Percentiles rank a stretch among this genome's conserved stretches.
phyloP scores from a whole-genome alignment of 2,329 filamentous ascomycete genomes.

The Aspergillus sp. region DNA sequence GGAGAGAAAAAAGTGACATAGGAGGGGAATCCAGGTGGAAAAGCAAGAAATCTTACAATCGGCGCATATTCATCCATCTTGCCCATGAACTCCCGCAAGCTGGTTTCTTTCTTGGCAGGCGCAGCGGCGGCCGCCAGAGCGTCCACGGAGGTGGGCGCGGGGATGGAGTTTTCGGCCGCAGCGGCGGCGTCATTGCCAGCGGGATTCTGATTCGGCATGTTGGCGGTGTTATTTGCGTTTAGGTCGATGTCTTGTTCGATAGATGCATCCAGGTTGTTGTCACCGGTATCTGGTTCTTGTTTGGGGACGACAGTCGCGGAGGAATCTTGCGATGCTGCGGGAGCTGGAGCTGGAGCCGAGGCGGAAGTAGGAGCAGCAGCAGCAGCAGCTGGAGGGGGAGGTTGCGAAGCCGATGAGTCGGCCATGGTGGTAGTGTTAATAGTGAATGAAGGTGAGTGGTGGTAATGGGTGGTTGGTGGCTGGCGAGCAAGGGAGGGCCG shows the following conservation, averaged over 20 bases:
- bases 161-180: slow-evolving; percentile 23
- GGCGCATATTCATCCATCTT: slow-evolving; percentile 99
- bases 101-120: slow-evolving; percentile 85
- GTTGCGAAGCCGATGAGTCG: slow-evolving; percentile 33
- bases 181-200: slow-evolving; percentile 18
- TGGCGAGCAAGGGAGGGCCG: slow-evolving; percentile 16
- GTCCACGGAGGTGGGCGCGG: slow-evolving; percentile 34
- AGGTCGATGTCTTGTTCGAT: slow-evolving; percentile 43
- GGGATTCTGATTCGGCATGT: slow-evolving; percentile 20
- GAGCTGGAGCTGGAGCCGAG: slow-evolving; percentile 25
- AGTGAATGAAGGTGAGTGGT: neutral
- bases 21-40: neutral
- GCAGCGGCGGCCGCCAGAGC: slow-evolving; percentile 53
- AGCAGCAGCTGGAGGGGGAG: slow-evolving; percentile 15
- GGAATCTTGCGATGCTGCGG: slow-evolving; percentile 25
- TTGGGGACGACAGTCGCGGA: slow-evolving; percentile 23
- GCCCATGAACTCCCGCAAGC: slow-evolving; percentile 83
- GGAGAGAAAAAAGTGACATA: slow-evolving; percentile 5
- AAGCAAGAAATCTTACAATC: slow-evolving; percentile 65
- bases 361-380: slow-evolving; percentile 18
- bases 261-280: slow-evolving; percentile 32
- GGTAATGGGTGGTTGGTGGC: slow-evolving; percentile 20
- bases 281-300: slow-evolving; percentile 28
- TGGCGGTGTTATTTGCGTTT: slow-evolving; percentile 27
- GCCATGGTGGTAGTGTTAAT: slow-evolving; percentile 31